Evolutionary conservation across 306 rosid genomes (phyloP).

Genomic region (Leucaena leucocephala): DNA sequence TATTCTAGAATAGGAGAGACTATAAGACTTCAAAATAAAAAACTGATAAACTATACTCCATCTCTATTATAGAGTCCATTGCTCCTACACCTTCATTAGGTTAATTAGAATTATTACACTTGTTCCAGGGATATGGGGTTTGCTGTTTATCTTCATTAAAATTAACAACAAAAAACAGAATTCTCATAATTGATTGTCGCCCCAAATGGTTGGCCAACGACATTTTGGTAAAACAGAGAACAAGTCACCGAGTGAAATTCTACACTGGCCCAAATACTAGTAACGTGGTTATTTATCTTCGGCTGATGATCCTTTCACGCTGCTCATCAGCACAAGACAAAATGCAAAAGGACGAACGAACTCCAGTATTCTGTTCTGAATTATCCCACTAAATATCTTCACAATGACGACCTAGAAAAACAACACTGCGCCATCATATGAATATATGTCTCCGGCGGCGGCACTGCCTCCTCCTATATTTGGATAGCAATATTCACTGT

Average conservation of each 20-base stretch:
- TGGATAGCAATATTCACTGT: conserved; percentile 1
- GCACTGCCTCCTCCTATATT: background rate
- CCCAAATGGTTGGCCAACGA: background rate
- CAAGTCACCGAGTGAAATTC: background rate
- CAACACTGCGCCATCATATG: conserved; percentile 30
- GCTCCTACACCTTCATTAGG: no score
- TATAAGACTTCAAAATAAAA: no score
- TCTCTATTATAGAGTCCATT: no score
- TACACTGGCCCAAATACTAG: background rate
- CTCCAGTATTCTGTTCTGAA: background rate
- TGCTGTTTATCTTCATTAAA: no score
- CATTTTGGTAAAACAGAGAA: background rate
- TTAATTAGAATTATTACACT: no score
- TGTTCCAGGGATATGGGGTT: no score
- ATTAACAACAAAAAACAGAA: no score
- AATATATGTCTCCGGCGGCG: conserved; percentile 16
- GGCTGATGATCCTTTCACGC: background rate
- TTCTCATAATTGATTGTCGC: no score
- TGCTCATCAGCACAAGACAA: background rate
- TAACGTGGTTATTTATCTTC: background rate
- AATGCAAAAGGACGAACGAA: background rate
- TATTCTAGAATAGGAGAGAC: no score
- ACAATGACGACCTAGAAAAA: background rate
- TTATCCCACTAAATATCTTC: background rate
- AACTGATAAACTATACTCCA: no score